Conservation (phyloP, 2,329 filamentous ascomycete species). For the Alternaria postmessia region DNA sequence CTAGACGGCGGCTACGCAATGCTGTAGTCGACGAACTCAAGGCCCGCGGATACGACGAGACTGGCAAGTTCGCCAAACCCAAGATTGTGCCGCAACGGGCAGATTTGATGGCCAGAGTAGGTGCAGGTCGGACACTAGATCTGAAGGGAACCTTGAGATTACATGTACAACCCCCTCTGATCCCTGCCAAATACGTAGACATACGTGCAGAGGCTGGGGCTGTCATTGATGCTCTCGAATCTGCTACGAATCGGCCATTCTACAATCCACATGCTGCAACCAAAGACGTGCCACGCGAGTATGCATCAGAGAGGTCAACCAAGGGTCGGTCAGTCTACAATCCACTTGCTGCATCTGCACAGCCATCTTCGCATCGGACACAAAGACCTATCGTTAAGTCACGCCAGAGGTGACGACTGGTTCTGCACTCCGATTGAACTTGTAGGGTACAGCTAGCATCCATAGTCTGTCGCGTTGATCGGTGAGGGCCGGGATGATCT, state of each 20-base stretch:
- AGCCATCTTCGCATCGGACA: neutral
- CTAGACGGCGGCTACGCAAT: constrained; percentile 38
- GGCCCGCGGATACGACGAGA: constrained; percentile 37
- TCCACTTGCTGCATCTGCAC: neutral
- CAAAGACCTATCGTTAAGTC: neutral
- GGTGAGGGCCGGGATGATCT: neutral
- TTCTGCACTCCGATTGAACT: neutral
- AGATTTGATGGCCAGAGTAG: constrained; percentile 11
- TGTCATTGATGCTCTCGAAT: constrained; percentile 25
- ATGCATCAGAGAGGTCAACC: neutral
- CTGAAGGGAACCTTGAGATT: constrained; percentile 40
- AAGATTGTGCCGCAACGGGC: neutral
- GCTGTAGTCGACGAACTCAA: constrained; percentile 43
- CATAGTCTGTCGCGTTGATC: neutral
- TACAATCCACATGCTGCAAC: neutral
- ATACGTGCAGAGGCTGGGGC: constrained; percentile 32
- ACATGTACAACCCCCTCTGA: constrained; percentile 27
- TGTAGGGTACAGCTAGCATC: neutral
- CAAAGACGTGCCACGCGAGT: neutral
- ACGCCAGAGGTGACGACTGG: neutral
- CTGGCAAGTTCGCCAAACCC: constrained; percentile 30
- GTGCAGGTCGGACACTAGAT: constrained; percentile 12
- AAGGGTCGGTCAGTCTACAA: neutral
- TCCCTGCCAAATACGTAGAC: constrained; percentile 40
- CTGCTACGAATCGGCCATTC: neutral